phyloP scores from a whole-genome alignment of 176 grass and related monocot genomes.

The Thinopyrum elongatum region DNA sequence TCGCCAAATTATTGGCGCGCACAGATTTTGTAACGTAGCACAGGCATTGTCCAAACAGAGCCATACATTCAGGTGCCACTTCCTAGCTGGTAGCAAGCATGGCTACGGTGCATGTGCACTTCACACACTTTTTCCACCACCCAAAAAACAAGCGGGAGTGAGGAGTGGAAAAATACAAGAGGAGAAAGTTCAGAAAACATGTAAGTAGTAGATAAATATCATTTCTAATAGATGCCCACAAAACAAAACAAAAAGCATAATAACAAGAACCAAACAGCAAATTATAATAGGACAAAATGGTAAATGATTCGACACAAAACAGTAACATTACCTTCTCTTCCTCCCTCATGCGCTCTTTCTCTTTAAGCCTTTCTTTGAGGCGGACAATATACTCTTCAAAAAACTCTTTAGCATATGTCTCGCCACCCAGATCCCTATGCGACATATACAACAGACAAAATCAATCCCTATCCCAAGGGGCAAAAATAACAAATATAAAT shows the following conservation, averaged over 20 bases:
- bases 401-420: slow-evolving; percentile 58
- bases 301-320: not conserved
- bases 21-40: not conserved
- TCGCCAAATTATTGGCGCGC: not conserved
- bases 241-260: not conserved
- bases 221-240: not conserved
- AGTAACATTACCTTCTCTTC: slow-evolving; percentile 76
- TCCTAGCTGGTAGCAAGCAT: not conserved
- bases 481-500: slow-evolving; percentile 8
- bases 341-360: slow-evolving; percentile 89
- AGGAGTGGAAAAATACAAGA: not conserved
- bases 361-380: slow-evolving; percentile 81
- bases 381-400: slow-evolving; percentile 80
- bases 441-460: slow-evolving; percentile 29
- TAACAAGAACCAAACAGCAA: not conserved
- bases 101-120: not conserved
- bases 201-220: not conserved
- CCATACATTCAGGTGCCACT: not conserved
- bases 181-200: not conserved
- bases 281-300: not conserved
- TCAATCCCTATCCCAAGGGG: not conserved
- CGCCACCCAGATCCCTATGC: slow-evolving; percentile 54
- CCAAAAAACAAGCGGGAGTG: not conserved
- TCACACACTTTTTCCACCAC: not conserved
- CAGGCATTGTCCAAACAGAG: not conserved